Conservation (phyloP, 1,139 yeast genomes). For the Lodderomyces jiufengensis region DNA sequence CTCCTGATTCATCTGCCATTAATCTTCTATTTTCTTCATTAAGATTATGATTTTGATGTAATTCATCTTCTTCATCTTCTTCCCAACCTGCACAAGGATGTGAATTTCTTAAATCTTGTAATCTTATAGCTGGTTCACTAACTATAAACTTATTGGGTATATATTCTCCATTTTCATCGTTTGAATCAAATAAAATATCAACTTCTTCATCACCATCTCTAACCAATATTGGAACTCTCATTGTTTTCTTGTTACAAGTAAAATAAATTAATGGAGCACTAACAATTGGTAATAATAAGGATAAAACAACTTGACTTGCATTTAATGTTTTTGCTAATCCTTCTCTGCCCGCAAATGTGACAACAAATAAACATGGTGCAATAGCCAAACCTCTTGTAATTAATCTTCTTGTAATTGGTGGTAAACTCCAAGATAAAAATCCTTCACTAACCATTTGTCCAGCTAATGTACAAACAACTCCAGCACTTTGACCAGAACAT, state of each 20-base stretch:
- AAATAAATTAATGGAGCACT: slow-evolving; percentile 87
- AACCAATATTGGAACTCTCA: slow-evolving; percentile 62
- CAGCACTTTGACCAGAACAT: slow-evolving; percentile 97
- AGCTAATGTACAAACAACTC: slow-evolving; percentile 94
- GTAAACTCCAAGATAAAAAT: slow-evolving; percentile 76
- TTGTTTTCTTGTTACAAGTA: slow-evolving; percentile 68
- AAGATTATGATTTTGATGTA: slow-evolving; percentile 4
- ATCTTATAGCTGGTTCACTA: slow-evolving; percentile 40
- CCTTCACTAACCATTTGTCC: slow-evolving; percentile 98
- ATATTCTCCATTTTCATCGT: slow-evolving; percentile 22
- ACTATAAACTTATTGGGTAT: slow-evolving; percentile 20
- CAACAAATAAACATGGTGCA: slow-evolving; percentile 82
- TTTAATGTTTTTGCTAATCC: slow-evolving; percentile 82
- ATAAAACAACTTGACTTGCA: slow-evolving; percentile 82
- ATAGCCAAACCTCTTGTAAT: slow-evolving; percentile 84
- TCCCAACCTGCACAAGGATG: slow-evolving; percentile 49
- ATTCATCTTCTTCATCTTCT: slow-evolving; percentile 29
- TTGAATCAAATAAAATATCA: slow-evolving; percentile 18
- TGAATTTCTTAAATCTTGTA: slow-evolving; percentile 40
- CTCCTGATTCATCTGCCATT: slow-evolving; percentile 6
- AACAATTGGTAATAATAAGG: slow-evolving; percentile 81
- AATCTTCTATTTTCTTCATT: slow-evolving; percentile 17
- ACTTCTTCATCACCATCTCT: slow-evolving; percentile 31
- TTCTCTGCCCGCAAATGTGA: slow-evolving; percentile 72
- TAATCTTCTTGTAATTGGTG: slow-evolving; percentile 83